phyloP scores from a whole-genome alignment of 2,329 filamentous ascomycete genomes.

The Fusarium sp. region DNA sequence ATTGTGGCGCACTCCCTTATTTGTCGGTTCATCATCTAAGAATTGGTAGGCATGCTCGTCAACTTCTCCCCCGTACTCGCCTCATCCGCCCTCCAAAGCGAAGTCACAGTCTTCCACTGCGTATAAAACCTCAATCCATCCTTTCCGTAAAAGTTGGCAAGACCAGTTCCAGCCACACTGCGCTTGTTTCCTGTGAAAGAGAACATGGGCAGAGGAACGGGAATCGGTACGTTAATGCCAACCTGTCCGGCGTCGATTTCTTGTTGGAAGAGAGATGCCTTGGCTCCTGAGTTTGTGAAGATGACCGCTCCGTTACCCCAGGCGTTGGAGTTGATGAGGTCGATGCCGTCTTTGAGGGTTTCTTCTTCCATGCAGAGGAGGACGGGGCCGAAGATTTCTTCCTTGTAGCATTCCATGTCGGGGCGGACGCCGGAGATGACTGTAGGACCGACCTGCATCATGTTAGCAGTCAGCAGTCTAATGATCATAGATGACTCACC shows the following conservation, averaged over 20 bases:
- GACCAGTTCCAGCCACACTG: constrained; percentile 85
- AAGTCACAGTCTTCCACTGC: constrained; percentile 92
- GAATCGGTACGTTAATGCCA: constrained; percentile 81
- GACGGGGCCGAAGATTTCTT: constrained; percentile 85
- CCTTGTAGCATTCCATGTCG: constrained; percentile 80
- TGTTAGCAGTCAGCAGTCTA: neutral
- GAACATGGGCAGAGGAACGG: constrained; percentile 72
- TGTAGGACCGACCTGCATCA: constrained; percentile 69
- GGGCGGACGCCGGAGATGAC: constrained; percentile 80
- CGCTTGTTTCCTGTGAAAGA: constrained; percentile 81
- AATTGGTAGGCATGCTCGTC: constrained; percentile 22
- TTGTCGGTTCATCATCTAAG: constrained; percentile 6
- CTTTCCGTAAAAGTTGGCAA: constrained; percentile 90
- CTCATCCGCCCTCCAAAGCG: constrained; percentile 69
- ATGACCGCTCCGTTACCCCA: constrained; percentile 85
- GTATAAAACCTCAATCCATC: constrained; percentile 90
- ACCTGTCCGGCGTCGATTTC: constrained; percentile 84
- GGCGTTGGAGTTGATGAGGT: constrained; percentile 81
- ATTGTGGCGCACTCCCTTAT: too few relatives aligned
- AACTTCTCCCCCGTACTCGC: constrained; percentile 23
- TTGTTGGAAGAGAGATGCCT: constrained; percentile 76
- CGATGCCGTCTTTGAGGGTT: constrained; percentile 79
- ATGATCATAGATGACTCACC: constrained; percentile 38
- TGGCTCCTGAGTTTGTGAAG: constrained; percentile 78
- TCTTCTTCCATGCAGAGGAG: constrained; percentile 79